Conservation (phyloP, 2,329 filamentous ascomycete species). For the Sporothrix pseudoabietina region DNA sequence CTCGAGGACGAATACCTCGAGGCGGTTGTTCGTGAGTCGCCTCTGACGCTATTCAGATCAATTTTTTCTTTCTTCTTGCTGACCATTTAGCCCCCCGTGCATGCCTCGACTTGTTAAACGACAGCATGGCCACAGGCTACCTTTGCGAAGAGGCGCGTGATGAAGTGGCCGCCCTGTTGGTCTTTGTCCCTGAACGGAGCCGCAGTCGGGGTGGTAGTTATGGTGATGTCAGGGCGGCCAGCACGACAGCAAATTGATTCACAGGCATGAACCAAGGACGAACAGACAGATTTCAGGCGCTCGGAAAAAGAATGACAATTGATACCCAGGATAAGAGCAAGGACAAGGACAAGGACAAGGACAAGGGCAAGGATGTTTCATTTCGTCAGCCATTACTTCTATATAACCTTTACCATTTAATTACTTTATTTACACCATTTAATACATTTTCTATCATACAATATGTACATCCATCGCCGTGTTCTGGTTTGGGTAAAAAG, state of each 20-base stretch:
- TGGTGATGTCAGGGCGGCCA: neutral
- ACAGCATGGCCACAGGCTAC: conserved; percentile 36
- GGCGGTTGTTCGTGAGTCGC: conserved; percentile 43
- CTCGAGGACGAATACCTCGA: conserved; percentile 44
- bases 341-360: neutral
- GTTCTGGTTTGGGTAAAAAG: neutral
- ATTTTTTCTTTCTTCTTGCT: neutral
- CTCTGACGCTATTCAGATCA: neutral
- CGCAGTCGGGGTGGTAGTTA: conserved; percentile 7
- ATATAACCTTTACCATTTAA: neutral
- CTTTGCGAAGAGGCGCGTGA: conserved; percentile 38
- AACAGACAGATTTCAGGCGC: neutral
- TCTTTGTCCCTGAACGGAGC: neutral
- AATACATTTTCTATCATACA: neutral
- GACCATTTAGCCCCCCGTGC: conserved; percentile 37
- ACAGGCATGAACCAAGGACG: neutral
- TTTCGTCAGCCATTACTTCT: neutral
- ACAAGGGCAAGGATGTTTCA: neutral
- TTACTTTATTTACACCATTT: neutral
- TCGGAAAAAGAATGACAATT: neutral
- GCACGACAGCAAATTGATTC: neutral
- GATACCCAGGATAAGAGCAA: neutral
- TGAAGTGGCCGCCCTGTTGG: conserved; percentile 36
- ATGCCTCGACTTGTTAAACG: conserved; percentile 42
- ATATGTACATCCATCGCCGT: neutral